Base-by-base conservation (phyloP, 2,329 filamentous ascomycete genomes). In the Aureobasidium lini region DNA sequence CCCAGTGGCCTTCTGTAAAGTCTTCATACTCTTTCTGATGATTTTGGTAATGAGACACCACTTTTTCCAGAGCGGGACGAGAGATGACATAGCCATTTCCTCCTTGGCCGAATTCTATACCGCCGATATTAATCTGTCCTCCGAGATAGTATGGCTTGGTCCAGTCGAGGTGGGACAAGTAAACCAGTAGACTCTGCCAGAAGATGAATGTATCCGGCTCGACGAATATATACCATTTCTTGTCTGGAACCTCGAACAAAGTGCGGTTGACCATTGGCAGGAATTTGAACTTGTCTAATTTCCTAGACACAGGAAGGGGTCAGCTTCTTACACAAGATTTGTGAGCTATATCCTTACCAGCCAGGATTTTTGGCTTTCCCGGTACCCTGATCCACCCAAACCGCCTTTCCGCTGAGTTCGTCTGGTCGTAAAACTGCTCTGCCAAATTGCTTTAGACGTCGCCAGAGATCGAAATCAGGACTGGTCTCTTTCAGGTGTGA, bases 191-290 rank as follows among this genome's bases (percentile, higher is more conserved):
- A 16, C 78, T 80, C 34, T 75, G 70, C 73, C 81, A 80, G 8
- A 80, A 71, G 44, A 83, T 69, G 62, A 80, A 83, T 0, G 81
- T 83, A 65, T 84, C 82, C 0, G 79, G 77, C 64, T 84, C 81
- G 46, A 82, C 77, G 66, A 84, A 84, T 52, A 83, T 71, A 62
- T 78, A 84, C 82, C 82, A 85, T 59, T 78, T 79, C 48, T 78
- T 78, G 18, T 79, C 69, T 1, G 77, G 76, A 46, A 69, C 67
- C 39, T 71, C 66, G 5, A 57, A 31, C 23, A 63, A 46, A 2
- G 67, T 68, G 11, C 62, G 58, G 34, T 66, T 63, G 3, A 81
- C 70, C 72, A 80, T 81, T 23, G 80, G 78, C 32, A 83, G 65
- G 61, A 82, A 82, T 65, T 83, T 83, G 73, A 77, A 83, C 65